Conservation (phyloP, 164 flowering plant genomes). For the Magnolia officinalis region DNA sequence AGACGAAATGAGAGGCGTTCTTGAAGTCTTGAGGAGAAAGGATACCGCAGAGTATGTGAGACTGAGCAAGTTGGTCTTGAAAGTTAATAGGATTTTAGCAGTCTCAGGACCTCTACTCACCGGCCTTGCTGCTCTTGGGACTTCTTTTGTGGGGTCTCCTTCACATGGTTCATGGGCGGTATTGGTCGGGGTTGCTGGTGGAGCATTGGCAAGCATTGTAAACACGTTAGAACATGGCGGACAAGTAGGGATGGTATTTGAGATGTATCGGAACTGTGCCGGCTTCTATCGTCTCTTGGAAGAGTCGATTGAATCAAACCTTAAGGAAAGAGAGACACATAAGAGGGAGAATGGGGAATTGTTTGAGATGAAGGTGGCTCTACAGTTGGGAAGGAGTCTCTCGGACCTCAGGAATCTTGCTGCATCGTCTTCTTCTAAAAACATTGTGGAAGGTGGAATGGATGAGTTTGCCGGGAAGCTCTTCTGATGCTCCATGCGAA, state of each 20-base stretch:
- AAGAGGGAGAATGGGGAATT: constrained; percentile 52
- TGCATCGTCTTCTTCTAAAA: not conserved
- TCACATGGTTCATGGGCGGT: constrained; percentile 16
- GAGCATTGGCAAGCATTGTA: constrained; percentile 50
- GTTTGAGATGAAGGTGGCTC: constrained; percentile 52
- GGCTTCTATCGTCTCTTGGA: constrained; percentile 37
- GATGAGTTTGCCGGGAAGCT: constrained; percentile 53
- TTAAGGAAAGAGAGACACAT: constrained; percentile 24
- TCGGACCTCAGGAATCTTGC: constrained; percentile 38
- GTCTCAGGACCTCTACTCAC: constrained; percentile 31
- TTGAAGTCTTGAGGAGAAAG: constrained; percentile 25
- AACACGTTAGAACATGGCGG: constrained; percentile 60
- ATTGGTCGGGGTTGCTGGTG: constrained; percentile 30
- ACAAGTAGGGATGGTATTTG: constrained; percentile 62
- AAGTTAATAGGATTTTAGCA: constrained; percentile 29
- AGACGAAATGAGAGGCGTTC: constrained; percentile 30
- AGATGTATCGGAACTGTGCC: constrained; percentile 45
- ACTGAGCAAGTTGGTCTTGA: constrained; percentile 28
- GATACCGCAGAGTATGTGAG: constrained; percentile 35
- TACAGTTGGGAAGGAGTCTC: constrained; percentile 47
- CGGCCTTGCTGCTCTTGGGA: constrained; percentile 33
- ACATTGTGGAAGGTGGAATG: not conserved
- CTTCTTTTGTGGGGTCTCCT: constrained; percentile 21
- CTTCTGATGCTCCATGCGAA: constrained; percentile 21
- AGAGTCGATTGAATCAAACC: constrained; percentile 28